phyloP scores from a whole-genome alignment of 495 filamentous ascomycete genomes.

The Hypoxylon intermedium region DNA sequence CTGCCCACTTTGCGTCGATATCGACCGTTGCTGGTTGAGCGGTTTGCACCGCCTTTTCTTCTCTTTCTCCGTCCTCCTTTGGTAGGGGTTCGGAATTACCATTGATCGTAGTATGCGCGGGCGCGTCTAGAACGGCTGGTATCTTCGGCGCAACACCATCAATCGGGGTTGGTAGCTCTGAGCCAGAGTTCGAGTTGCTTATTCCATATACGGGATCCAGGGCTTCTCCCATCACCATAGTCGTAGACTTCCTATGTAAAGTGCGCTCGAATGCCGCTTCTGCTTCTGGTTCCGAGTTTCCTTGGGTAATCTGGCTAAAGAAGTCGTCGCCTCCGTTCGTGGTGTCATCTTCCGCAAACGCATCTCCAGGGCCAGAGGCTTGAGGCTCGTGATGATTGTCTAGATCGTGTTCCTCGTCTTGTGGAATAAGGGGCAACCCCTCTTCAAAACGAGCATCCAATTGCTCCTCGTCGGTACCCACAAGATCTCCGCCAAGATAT shows the following conservation, averaged over 20 bases:
- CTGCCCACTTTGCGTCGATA: slow-evolving; percentile 82
- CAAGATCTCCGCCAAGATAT: slow-evolving; percentile 46
- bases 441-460: slow-evolving; percentile 64
- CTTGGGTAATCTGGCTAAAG: slow-evolving; percentile 51
- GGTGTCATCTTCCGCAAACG: slow-evolving; percentile 50
- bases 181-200: slow-evolving; percentile 36
- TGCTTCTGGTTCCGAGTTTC: slow-evolving; percentile 18
- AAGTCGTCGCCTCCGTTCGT: slow-evolving; percentile 59
- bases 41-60: no score
- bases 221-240: slow-evolving; percentile 57
- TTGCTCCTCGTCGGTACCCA: slow-evolving; percentile 45
- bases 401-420: slow-evolving; percentile 31
- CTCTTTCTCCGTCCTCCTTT: slow-evolving; percentile 19
- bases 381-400: slow-evolving; percentile 11
- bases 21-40: slow-evolving; percentile 47
- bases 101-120: slow-evolving; percentile 26
- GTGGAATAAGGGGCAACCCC: slow-evolving; percentile 62
- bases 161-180: slow-evolving; percentile 37
- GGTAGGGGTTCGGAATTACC: slow-evolving; percentile 42
- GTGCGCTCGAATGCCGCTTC: slow-evolving; percentile 32
- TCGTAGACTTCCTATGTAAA: slow-evolving; percentile 65
- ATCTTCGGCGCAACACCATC: slow-evolving; percentile 32
- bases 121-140: slow-evolving; percentile 27
- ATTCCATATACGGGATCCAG: slow-evolving; percentile 40
- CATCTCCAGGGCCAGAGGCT: slow-evolving; percentile 25